Percentiles rank a stretch among this genome's conserved stretches.
Evolutionary conservation across 2,329 filamentous ascomycete species (phyloP).

Genomic region (Fusarium liriodendri): DNA sequence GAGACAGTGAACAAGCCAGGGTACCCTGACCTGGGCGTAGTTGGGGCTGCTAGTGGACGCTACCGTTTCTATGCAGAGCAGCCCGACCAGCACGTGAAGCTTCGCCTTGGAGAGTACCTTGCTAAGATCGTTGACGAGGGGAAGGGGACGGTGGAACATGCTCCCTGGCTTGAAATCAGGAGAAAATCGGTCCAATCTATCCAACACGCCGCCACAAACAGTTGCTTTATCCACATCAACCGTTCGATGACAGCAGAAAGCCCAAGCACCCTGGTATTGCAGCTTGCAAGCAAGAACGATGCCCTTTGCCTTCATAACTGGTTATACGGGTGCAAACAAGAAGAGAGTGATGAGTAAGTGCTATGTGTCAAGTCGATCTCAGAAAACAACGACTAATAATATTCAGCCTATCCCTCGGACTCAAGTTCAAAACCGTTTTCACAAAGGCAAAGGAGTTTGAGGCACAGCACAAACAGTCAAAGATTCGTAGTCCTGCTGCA

Average conservation of each 20-base stretch:
- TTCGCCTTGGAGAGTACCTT: conserved; percentile 8
- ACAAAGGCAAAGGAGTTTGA: conserved; percentile 1
- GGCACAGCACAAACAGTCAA: not conserved
- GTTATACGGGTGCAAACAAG: conserved; percentile 5
- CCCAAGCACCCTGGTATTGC: conserved; percentile 29
- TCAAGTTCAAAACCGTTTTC: conserved; percentile 7
- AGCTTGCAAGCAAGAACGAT: conserved; percentile 27
- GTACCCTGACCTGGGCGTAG: conserved; percentile 18
- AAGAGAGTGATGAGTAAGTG: conserved; percentile 28
- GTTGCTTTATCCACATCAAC: conserved; percentile 33
- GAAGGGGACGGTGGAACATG: not conserved
- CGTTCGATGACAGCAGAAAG: conserved; percentile 29
- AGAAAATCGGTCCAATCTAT: conserved; percentile 16
- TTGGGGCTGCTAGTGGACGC: conserved; percentile 41
- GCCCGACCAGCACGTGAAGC: not conserved
- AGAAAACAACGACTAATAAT: conserved; percentile 6
- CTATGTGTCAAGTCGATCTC: no score
- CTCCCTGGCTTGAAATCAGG: conserved; percentile 39
- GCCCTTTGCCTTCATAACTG: conserved; percentile 29
- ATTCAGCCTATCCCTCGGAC: conserved; percentile 25
- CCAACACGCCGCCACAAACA: conserved; percentile 25
- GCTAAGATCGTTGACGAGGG: conserved; percentile 7
- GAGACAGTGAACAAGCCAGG: not conserved
- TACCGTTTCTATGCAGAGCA: not conserved
- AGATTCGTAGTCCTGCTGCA: not conserved